phyloP scores from a whole-genome alignment of 2,329 filamentous ascomycete genomes.

The Venturia oleaginea region DNA sequence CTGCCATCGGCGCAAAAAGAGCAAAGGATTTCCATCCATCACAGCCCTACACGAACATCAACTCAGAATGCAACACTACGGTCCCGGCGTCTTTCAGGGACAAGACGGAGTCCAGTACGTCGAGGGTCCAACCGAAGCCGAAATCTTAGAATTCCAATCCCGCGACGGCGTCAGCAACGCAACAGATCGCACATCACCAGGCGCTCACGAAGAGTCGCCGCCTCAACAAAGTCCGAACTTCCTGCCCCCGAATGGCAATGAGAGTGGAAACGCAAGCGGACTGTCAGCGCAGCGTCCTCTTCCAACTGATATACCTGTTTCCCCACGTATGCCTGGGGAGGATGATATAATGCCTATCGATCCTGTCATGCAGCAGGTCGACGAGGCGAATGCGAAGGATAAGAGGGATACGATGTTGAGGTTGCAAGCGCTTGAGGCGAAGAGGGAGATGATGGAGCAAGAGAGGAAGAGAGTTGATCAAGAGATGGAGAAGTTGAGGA shows the following conservation, averaged over 20 bases:
- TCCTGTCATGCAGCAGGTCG: not conserved
- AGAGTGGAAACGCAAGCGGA: not conserved
- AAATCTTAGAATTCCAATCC: not conserved
- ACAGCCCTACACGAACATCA: slow-evolving; percentile 18
- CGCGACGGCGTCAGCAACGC: not conserved
- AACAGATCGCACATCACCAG: not conserved
- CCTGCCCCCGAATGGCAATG: not conserved
- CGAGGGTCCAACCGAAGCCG: slow-evolving; percentile 2
- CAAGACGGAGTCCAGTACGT: slow-evolving; percentile 1
- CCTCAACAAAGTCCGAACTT: not conserved
- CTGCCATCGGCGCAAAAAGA: slow-evolving; percentile 19
- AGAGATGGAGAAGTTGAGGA: slow-evolving; percentile 10
- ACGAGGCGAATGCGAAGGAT: not conserved
- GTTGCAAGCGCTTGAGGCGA: slow-evolving; percentile 1
- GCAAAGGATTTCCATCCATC: slow-evolving; percentile 18
- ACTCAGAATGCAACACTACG: slow-evolving; percentile 13
- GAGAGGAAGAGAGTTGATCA: slow-evolving; percentile 6
- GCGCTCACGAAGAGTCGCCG: not conserved
- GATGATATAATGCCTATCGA: not conserved
- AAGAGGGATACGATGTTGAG: not conserved
- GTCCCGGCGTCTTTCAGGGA: slow-evolving; percentile 3
- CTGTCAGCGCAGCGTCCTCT: not conserved
- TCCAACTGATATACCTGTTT: not conserved
- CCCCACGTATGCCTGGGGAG: not conserved
- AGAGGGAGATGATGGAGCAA: slow-evolving; percentile 9